Conservation (phyloP, 306 rosid species). For the Hippophae rhamnoides region DNA sequence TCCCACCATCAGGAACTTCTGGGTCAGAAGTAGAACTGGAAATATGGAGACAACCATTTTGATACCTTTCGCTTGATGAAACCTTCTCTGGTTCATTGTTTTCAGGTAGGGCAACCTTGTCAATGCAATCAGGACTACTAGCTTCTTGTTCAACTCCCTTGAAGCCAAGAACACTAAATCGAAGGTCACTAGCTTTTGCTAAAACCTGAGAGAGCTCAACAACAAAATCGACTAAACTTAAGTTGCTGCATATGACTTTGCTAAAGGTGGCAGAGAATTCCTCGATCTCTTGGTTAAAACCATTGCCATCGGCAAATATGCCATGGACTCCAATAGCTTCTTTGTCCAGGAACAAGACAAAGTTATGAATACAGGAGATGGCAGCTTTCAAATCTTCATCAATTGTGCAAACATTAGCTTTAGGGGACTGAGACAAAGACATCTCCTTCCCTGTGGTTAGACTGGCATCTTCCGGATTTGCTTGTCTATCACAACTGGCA, state of each 20-base stretch:
- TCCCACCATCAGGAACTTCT: constrained; percentile 84
- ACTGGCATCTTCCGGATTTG: constrained; percentile 61
- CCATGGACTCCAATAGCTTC: constrained; percentile 59
- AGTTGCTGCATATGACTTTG: constrained; percentile 35
- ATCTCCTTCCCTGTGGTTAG: constrained; percentile 40
- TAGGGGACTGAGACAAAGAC: constrained; percentile 31
- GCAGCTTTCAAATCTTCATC: constrained; percentile 62
- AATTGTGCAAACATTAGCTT: constrained; percentile 29
- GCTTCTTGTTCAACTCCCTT: constrained; percentile 55
- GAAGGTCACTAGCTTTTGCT: constrained; percentile 64
- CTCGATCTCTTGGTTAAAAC: constrained; percentile 56
- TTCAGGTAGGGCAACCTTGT: constrained; percentile 89
- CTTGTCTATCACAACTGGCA: constrained; percentile 47
- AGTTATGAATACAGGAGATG: constrained; percentile 68
- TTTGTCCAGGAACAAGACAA: constrained; percentile 58
- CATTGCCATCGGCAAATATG: constrained; percentile 42
- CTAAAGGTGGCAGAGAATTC: constrained; percentile 55
- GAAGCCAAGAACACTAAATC: constrained; percentile 61
- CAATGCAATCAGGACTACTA: constrained; percentile 86
- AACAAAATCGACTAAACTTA: constrained; percentile 61
- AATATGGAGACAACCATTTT: constrained; percentile 43
- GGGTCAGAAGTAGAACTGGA: constrained; percentile 52
- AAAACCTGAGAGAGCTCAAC: constrained; percentile 69
- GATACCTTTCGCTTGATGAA: constrained; percentile 50
- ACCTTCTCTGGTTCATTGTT: constrained; percentile 52